Conservation (phyloP, 1,284 basidiomycete genomes). For the Marasmius sp. region DNA sequence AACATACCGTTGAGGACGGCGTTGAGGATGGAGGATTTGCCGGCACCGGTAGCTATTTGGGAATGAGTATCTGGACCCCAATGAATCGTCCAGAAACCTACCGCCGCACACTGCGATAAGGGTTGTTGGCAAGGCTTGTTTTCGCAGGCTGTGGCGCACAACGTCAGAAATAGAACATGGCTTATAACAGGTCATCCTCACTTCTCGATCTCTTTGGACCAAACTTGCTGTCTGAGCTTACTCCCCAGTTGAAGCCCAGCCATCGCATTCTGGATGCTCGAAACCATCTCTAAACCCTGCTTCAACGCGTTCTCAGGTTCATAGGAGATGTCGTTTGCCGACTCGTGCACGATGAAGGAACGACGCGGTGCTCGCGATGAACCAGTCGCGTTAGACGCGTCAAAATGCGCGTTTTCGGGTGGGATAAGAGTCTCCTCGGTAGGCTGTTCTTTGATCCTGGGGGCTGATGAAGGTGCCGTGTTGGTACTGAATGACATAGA, state of each 20-base stretch:
- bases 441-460: constrained; percentile 10
- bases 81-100: constrained; percentile 22
- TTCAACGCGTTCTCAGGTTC: constrained; percentile 49
- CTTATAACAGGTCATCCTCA: constrained; percentile 19
- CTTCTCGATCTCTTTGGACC: constrained; percentile 55
- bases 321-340: constrained; percentile 45
- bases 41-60: constrained; percentile 53
- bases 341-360: constrained; percentile 22
- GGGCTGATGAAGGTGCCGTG: constrained; percentile 9
- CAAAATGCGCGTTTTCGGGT: constrained; percentile 14
- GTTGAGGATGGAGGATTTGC: constrained; percentile 60
- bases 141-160: constrained; percentile 37
- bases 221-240: constrained; percentile 57
- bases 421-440: background rate
- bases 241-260: constrained; percentile 50
- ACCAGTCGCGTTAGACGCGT: background rate
- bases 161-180: constrained; percentile 1
- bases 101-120: constrained; percentile 64
- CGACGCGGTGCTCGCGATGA: constrained; percentile 18
- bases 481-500: constrained; percentile 20
- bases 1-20: constrained; percentile 55
- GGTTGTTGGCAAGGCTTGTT: constrained; percentile 51
- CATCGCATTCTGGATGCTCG: constrained; percentile 42
- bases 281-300: constrained; percentile 54
- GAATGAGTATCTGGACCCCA: constrained; percentile 1